These are phyloP conservation scores for Coemansia sp. DNA, from an alignment of 371 early-diverging fungal genomes.

Conservation along the genomic window DNA sequence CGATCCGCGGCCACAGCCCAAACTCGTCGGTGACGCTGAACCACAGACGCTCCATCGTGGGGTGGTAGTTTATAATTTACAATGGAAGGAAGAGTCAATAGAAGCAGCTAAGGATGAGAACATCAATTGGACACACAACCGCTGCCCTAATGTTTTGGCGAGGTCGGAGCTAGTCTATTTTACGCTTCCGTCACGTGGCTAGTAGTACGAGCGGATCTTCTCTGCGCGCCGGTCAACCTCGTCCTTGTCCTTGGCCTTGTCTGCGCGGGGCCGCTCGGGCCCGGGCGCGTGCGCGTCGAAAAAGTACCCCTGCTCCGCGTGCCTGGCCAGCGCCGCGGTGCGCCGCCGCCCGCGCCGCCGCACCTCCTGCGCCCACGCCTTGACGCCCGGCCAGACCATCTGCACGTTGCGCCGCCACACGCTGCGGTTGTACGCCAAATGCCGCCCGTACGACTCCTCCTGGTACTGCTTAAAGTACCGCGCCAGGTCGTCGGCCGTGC, in stretches of 20 bases:
- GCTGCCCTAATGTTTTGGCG: no score
- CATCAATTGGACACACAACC: no score
- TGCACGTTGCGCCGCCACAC: constrained; percentile 74
- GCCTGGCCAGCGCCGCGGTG: constrained; percentile 13
- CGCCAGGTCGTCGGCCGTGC: constrained; percentile 73
- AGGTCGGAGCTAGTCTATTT: not conserved
- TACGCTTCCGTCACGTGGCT: no score
- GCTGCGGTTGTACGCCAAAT: constrained; percentile 71
- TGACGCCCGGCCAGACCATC: constrained; percentile 68
- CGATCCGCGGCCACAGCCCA: constrained; percentile 74
- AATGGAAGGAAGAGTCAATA: not conserved
- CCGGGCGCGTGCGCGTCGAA: constrained; percentile 8
- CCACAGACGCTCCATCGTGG: constrained; percentile 1
- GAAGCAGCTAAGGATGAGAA: no score
- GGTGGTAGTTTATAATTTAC: not conserved
- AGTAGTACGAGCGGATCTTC: constrained; percentile 47
- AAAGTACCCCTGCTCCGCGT: constrained; percentile 27
- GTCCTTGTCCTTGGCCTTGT: not conserved
- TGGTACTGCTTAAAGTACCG: constrained; percentile 77
- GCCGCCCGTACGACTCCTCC: constrained; percentile 66
- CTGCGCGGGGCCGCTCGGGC: not conserved
- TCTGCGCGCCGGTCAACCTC: constrained; percentile 46
- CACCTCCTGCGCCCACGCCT: constrained; percentile 51
- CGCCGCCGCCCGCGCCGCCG: constrained; percentile 14
- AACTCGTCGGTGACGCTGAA: constrained; percentile 65